phyloP scores from a whole-genome alignment of 768 basidiomycete species.

The Ramaria sp. region DNA sequence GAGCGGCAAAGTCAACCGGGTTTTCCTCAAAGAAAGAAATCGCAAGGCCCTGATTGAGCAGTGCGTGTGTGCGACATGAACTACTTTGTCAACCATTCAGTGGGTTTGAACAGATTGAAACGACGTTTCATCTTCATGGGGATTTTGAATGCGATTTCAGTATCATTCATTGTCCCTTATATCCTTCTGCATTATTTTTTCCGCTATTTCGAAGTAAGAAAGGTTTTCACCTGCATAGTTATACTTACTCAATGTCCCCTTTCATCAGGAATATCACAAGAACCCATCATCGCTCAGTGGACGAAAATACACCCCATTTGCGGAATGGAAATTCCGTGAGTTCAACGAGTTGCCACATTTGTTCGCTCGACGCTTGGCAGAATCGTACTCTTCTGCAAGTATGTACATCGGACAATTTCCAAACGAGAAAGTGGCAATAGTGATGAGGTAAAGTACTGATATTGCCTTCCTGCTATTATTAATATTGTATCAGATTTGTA shows the following conservation, averaged over 20 bases:
- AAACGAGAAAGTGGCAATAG: conserved; percentile 80
- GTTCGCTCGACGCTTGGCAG: conserved; percentile 75
- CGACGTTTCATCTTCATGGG: conserved; percentile 96
- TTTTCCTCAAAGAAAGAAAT: conserved; percentile 83
- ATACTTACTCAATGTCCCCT: neutral
- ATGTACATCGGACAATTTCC: conserved; percentile 98
- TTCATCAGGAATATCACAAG: conserved; percentile 87
- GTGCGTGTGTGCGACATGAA: conserved; percentile 34
- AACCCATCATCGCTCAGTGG: conserved; percentile 92
- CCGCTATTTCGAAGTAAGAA: conserved; percentile 91
- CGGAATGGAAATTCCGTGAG: conserved; percentile 97
- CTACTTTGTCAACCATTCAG: neutral
- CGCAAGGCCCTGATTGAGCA: conserved; percentile 69
- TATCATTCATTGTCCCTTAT: conserved; percentile 94
- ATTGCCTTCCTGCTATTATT: neutral
- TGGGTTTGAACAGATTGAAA: conserved; percentile 40
- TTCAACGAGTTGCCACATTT: conserved; percentile 97
- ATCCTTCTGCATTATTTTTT: conserved; percentile 99
- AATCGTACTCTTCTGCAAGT: conserved; percentile 81
- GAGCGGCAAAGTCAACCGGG: conserved; percentile 82
- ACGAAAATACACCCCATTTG: conserved; percentile 87
- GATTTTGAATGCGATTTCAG: conserved; percentile 87
- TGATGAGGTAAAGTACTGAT: conserved; percentile 62
- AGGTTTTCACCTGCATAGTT: neutral
- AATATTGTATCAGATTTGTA: conserved; percentile 53